These are phyloP conservation scores for Phytophthora cajani DNA, from an alignment of 352 stramenopile species.

Conservation along the genomic window DNA sequence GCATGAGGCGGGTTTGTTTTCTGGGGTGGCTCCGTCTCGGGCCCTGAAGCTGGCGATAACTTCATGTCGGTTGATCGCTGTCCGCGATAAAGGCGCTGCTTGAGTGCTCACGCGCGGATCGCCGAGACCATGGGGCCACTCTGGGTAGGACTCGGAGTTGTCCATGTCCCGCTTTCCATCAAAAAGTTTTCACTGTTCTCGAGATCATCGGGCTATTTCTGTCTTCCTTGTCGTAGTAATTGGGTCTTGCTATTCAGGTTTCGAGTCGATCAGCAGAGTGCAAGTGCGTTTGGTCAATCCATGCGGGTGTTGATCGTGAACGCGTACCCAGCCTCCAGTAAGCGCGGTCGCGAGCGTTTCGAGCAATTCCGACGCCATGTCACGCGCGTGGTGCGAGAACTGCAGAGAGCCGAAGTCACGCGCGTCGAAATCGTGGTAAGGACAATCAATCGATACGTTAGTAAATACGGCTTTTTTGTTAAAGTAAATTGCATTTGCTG, in stretches of 20 bases:
- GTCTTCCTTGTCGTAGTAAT: not conserved
- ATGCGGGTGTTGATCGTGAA: conserved; percentile 85
- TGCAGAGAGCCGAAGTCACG: conserved; percentile 73
- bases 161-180: conserved; percentile 12
- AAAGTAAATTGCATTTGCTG: not conserved
- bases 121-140: conserved; percentile 67
- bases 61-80: conserved; percentile 36
- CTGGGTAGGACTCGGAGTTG: conserved; percentile 49
- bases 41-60: conserved; percentile 53
- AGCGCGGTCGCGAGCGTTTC: conserved; percentile 50
- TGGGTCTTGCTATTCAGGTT: conserved; percentile 1
- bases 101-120: conserved; percentile 43
- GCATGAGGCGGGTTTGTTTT: conserved; percentile 2
- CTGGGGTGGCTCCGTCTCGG: not conserved
- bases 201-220: conserved; percentile 5
- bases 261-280: not conserved
- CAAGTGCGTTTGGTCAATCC: conserved; percentile 12
- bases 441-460: not conserved
- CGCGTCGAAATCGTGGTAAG: conserved; percentile 64
- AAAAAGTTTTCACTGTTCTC: not conserved
- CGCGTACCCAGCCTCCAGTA: conserved; percentile 55
- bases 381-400: conserved; percentile 49
- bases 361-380: conserved; percentile 64
- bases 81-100: conserved; percentile 2
- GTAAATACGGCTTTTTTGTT: not conserved